Percentiles rank a stretch among this genome's conserved stretches.
Conservation (phyloP, 1,284 basidiomycete species). For the Sporisorium sorghi region DNA sequence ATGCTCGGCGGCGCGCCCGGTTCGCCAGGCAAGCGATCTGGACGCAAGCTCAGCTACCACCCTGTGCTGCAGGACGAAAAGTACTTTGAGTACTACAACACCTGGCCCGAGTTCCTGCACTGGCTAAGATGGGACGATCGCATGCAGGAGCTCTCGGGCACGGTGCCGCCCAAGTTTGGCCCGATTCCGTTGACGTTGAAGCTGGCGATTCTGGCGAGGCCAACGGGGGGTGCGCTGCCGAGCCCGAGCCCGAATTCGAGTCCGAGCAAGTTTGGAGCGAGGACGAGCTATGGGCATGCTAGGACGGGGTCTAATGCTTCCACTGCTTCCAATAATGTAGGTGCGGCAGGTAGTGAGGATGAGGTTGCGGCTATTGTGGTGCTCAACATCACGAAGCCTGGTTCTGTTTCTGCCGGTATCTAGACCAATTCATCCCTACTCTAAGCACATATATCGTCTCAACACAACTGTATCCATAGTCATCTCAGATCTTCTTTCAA, state of each 20-base stretch:
- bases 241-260: conserved; percentile 32
- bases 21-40: conserved; percentile 57
- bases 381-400: conserved; percentile 34
- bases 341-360: conserved; percentile 26
- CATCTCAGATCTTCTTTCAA: background rate
- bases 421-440: conserved; percentile 12
- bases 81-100: conserved; percentile 57
- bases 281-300: conserved; percentile 20
- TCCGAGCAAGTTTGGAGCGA: conserved; percentile 23
- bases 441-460: background rate
- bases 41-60: conserved; percentile 47
- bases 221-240: conserved; percentile 20
- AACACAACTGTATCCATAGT: conserved; percentile 12
- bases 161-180: conserved; percentile 53
- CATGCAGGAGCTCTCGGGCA: conserved; percentile 60
- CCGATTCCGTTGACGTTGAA: conserved; percentile 39
- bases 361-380: conserved; percentile 47
- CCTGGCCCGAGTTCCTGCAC: conserved; percentile 60
- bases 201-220: conserved; percentile 41
- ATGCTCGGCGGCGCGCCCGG: conserved; percentile 58
- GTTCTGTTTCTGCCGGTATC: conserved; percentile 15
- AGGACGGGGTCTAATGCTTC: conserved; percentile 27
- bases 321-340: conserved; percentile 10
- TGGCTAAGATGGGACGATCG: conserved; percentile 61
- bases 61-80: conserved; percentile 58